phyloP scores from a whole-genome alignment of 2,329 filamentous ascomycete genomes.

The Aspergillus nomiae region DNA sequence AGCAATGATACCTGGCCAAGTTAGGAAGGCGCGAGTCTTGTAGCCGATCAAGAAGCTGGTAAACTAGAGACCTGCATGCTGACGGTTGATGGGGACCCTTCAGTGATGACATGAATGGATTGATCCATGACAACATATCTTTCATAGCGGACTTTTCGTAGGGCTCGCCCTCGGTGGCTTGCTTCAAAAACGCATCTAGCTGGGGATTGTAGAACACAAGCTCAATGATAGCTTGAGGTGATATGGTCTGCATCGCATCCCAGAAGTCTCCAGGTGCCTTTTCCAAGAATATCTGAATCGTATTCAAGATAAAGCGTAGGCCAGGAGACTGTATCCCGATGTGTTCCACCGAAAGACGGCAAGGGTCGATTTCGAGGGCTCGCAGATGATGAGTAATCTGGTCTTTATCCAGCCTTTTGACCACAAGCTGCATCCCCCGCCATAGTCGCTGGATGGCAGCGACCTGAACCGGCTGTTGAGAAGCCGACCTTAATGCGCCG shows the following conservation, averaged over 20 bases:
- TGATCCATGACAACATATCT: conserved; percentile 74
- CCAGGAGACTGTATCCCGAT: conserved; percentile 64
- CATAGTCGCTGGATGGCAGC: conserved; percentile 72
- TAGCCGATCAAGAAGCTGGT: conserved; percentile 68
- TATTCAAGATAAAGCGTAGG: conserved; percentile 69
- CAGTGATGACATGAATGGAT: conserved; percentile 75
- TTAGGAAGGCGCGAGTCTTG: conserved; percentile 45
- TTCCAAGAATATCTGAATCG: conserved; percentile 70
- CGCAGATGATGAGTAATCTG: conserved; percentile 77
- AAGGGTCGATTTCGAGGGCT: conserved; percentile 72
- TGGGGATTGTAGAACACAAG: conserved; percentile 75
- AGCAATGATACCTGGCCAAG: conserved; percentile 48
- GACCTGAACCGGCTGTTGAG: conserved; percentile 54
- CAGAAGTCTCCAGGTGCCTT: conserved; percentile 81
- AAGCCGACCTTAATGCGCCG: conserved; percentile 65
- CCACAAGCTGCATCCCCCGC: conserved; percentile 72
- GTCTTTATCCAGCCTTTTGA: conserved; percentile 71
- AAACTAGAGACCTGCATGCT: conserved; percentile 75
- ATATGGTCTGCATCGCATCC: conserved; percentile 81
- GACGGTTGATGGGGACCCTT: conserved; percentile 74
- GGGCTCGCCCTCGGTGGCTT: conserved; percentile 55
- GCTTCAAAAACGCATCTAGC: conserved; percentile 58
- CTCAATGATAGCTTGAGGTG: conserved; percentile 79
- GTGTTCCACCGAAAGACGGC: conserved; percentile 64
- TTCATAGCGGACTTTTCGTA: conserved; percentile 59